Evolutionary conservation across 2,329 filamentous ascomycete genomes (phyloP), one percentile per base, ranked within the genome.

Genomic region (Meredithiella fracta): DNA sequence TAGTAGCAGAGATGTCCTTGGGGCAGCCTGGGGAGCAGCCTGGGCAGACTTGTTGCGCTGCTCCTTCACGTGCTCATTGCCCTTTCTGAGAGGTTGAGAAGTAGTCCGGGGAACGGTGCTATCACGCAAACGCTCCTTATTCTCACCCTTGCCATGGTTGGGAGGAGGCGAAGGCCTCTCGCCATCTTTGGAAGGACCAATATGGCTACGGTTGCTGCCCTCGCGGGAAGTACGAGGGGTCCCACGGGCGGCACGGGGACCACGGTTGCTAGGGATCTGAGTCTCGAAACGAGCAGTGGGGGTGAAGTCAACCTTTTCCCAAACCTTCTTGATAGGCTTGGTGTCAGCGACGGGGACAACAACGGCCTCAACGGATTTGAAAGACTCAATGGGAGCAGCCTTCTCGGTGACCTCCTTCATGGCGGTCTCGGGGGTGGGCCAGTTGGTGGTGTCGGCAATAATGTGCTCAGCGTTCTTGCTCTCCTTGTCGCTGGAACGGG

Each of bases 261-360:
- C 69, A 60, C 76, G 74, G 62, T 70, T 65, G 49, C 69, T 70
- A 14, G 83, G 80, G 42, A 95, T 68, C 26, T 85, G 87, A 0
- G 92, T 96, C 66, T 87, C 85, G 68, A 94, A 97, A 58, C 83
- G 82, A 51, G 92, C 88, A 14, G 80, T 84, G 7, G 89, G 91
- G 11, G 86, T 87, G 64, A 90, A 91, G 34, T 83, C 80, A 57
- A 96, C 79, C 1, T 82, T 77, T 58, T 86, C 82, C 91, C 92
- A 97, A 64, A 89, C 86, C 63, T 85, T 81, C 72, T 94, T 94
- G n/a, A 47, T 47, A 76, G 82, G 67, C 72, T 78, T 63, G 23
- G 70, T 64, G 64, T 77, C 77, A 51, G 64, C 63, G 59, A 70
- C 62, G 20, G 62, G 61, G 55, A 80, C 70, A 60, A 86, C 83